Conservation (phyloP, 148 eudicot species). For the Rhododendron ovatum region DNA sequence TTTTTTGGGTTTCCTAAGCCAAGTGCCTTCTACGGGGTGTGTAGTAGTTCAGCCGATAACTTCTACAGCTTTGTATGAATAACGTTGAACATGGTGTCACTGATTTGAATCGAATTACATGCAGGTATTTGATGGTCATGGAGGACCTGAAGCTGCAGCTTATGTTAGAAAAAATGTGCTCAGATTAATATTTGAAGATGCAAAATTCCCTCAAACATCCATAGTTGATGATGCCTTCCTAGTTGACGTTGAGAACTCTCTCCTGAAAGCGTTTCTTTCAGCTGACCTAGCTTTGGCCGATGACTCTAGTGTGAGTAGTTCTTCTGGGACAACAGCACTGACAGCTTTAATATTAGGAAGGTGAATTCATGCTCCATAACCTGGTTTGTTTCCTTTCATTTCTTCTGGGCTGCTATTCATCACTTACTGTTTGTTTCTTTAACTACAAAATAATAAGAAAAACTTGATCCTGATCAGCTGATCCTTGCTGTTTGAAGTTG, state of each 20-base stretch:
- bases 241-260: constrained; percentile 50
- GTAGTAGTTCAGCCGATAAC: neutral
- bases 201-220: constrained; percentile 44
- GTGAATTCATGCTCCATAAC: constrained; percentile 23
- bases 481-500: neutral
- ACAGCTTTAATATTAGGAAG: constrained; percentile 75
- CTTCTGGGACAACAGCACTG: constrained; percentile 80
- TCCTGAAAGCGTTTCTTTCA: constrained; percentile 52
- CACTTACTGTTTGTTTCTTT: neutral
- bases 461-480: neutral
- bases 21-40: constrained; percentile 78
- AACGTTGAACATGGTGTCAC: neutral
- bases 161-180: constrained; percentile 50
- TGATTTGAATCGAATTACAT: constrained; percentile 4
- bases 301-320: constrained; percentile 47
- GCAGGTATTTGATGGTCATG: constrained; percentile 91
- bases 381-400: neutral
- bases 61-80: neutral
- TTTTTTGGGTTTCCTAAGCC: constrained; percentile 55
- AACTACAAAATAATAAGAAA: neutral
- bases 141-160: constrained; percentile 83
- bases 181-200: constrained; percentile 55
- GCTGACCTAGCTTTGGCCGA: constrained; percentile 80
- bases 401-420: neutral
- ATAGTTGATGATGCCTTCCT: constrained; percentile 46